Base-by-base conservation (phyloP, 306 rosid genomes). In the Trichosanthes cucumerina region DNA sequence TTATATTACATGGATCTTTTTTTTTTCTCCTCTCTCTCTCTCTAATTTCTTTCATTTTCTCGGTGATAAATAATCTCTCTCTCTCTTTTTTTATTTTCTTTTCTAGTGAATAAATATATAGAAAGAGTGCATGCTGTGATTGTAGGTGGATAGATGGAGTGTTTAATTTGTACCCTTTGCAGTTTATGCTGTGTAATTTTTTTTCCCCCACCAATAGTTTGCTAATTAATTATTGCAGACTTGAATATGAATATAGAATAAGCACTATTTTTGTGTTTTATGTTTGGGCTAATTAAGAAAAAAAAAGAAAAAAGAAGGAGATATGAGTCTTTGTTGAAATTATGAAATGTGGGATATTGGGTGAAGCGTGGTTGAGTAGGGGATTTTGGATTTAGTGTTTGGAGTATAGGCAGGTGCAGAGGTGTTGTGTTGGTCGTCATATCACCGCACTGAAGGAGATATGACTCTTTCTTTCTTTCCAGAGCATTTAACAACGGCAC, bases 371-470 rank as follows among this genome's bases (percentile, higher is more conserved):
- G 33, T 28, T 28, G 33, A 28, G 33, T 28, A 28, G 33, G 33
- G 38, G 26, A 77, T 79, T 80, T 88, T 90, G 90, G 91, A 86
- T 85, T 83, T 81, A 79, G 75, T 85, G 88, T 83, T 88, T 80
- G 89, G 91, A 90, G 81, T 82, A 82, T 77, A 65, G 80, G 86
- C 9, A 36, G 71, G 9, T 36, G 26, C 47, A 65, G 26, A 33
- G 7, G 85, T 52, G 76, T 81, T 64, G 79, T 86, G 83, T 83
- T 82, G n/a, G n/a, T n/a, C n/a, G n/a, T n/a, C n/a, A n/a, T n/a
- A n/a, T n/a, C n/a, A n/a, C n/a, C n/a, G n/a, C n/a, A n/a, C n/a
- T n/a, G n/a, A n/a, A 89, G 87, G 53, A 47, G 43, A 50, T n/a
- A 21, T 8, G 24, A 34, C 28, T 9, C 4, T 41, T 33, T 31